Percentiles rank a stretch among this genome's conserved stretches.
Evolutionary conservation across 139 green algal genomes (phyloP).

Genomic region (Chlorokybus atmophyticus): DNA sequence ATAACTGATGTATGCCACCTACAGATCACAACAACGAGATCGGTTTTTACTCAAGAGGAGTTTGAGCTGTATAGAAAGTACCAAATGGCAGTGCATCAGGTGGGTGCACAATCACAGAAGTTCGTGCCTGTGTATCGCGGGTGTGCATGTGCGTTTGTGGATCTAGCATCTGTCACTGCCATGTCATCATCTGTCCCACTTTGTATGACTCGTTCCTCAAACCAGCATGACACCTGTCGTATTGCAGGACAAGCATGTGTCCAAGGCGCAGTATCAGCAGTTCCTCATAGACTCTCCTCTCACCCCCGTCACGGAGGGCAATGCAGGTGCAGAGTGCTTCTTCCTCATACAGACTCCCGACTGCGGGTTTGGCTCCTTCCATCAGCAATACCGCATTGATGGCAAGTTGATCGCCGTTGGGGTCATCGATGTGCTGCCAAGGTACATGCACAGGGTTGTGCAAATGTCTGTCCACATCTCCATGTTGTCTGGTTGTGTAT

Average conservation of each 20-base stretch:
- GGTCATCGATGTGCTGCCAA: constrained; percentile 85
- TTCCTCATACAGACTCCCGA: too few relatives aligned
- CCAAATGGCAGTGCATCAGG: constrained; percentile 43
- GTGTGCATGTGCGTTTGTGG: not conserved
- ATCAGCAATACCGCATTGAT: constrained; percentile 90
- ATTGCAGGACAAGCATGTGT: too few relatives aligned
- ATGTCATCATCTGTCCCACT: not conserved
- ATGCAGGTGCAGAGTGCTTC: too few relatives aligned
- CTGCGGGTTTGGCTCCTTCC: constrained; percentile 70
- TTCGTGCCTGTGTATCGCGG: constrained; percentile 11
- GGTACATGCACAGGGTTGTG: too few relatives aligned
- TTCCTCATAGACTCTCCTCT: constrained; percentile 69
- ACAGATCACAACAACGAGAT: constrained; percentile 9
- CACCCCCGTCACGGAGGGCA: too few relatives aligned
- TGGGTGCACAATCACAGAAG: constrained; percentile 30
- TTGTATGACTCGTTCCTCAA: too few relatives aligned
- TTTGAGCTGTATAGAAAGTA: constrained; percentile 45
- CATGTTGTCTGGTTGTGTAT: too few relatives aligned
- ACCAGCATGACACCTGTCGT: too few relatives aligned
- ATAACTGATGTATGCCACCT: too few relatives aligned
- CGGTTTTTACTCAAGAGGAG: constrained; percentile 39
- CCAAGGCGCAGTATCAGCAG: constrained; percentile 43
- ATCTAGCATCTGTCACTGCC: not conserved
- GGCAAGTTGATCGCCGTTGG: constrained; percentile 72
- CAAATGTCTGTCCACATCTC: too few relatives aligned